Evolutionary conservation across 805 yeast species (phyloP).

Genomic region (Kodamaea kaohsiungensis): DNA sequence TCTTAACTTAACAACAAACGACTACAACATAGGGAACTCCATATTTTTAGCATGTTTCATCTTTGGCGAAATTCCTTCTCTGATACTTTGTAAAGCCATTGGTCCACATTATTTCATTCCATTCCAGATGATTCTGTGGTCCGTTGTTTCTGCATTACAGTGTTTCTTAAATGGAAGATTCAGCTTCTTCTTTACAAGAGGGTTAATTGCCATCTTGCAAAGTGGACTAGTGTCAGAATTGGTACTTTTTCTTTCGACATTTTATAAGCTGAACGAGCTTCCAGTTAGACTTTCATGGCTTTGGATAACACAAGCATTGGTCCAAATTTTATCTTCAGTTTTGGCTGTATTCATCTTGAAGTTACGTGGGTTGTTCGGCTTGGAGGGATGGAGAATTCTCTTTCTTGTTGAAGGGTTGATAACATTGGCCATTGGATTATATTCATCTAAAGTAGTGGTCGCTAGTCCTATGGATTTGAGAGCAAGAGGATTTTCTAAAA

Average conservation of each 20-base stretch:
- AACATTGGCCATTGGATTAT: slow-evolving; percentile 21
- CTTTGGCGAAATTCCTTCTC: slow-evolving; percentile 27
- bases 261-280: slow-evolving; percentile 60
- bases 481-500: slow-evolving; percentile 25
- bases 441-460: slow-evolving; percentile 44
- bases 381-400: slow-evolving; percentile 28
- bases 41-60: slow-evolving; percentile 24
- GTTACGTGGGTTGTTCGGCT: slow-evolving; percentile 25
- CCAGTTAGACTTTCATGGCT: slow-evolving; percentile 59
- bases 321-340: slow-evolving; percentile 47
- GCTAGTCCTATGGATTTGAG: slow-evolving; percentile 19
- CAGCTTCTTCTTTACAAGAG: slow-evolving; percentile 22
- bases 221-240: slow-evolving; percentile 55
- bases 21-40: slow-evolving; percentile 26
- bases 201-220: slow-evolving; percentile 23
- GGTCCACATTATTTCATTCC: slow-evolving; percentile 29
- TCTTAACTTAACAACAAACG: slow-evolving; percentile 22
- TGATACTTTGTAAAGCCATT: slow-evolving; percentile 24
- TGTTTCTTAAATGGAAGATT: slow-evolving; percentile 17
- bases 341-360: slow-evolving; percentile 53
- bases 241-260: slow-evolving; percentile 63
- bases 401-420: slow-evolving; percentile 25
- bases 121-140: slow-evolving; percentile 24
- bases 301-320: slow-evolving; percentile 55
- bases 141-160: slow-evolving; percentile 24